Conservation (phyloP, 2,329 filamentous ascomycete genomes). For the Paecilomyces sp. region DNA sequence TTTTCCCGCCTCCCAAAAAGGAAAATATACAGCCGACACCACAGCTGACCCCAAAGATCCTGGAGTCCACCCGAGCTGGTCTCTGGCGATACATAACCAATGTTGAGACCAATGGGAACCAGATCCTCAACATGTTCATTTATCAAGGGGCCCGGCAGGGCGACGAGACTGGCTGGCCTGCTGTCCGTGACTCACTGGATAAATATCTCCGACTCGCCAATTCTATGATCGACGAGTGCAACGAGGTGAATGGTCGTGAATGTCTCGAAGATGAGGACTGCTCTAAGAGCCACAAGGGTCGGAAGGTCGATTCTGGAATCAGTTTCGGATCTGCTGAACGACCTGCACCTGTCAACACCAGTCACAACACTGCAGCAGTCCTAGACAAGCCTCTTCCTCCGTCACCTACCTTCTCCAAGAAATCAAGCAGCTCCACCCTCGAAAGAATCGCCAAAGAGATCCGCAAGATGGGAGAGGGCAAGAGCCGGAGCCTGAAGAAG, state of each 20-base stretch:
- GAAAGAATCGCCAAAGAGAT: conserved; percentile 55
- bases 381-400: conserved; percentile 37
- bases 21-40: conserved; percentile 41
- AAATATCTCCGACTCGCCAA: conserved; percentile 54
- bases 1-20: conserved; percentile 52
- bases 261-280: conserved; percentile 24
- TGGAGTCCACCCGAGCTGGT: conserved; percentile 51
- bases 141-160: conserved; percentile 43
- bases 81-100: conserved; percentile 57
- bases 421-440: conserved; percentile 42
- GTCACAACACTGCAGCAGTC: conserved; percentile 20
- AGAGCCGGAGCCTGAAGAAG: conserved; percentile 22
- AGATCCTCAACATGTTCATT: conserved; percentile 48
- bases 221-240: conserved; percentile 55
- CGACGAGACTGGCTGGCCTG: conserved; percentile 51
- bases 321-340: conserved; percentile 45
- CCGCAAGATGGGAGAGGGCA: conserved; percentile 35
- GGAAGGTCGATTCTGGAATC: conserved; percentile 58
- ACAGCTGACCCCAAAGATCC: conserved; percentile 44
- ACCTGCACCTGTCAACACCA: conserved; percentile 29
- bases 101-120: conserved; percentile 50
- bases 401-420: conserved; percentile 19
- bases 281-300: conserved; percentile 34
- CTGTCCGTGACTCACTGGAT: conserved; percentile 43
- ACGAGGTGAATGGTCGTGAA: conserved; percentile 39